Conservation (phyloP, 805 yeast species). For the Metschnikowia picachoensis region DNA sequence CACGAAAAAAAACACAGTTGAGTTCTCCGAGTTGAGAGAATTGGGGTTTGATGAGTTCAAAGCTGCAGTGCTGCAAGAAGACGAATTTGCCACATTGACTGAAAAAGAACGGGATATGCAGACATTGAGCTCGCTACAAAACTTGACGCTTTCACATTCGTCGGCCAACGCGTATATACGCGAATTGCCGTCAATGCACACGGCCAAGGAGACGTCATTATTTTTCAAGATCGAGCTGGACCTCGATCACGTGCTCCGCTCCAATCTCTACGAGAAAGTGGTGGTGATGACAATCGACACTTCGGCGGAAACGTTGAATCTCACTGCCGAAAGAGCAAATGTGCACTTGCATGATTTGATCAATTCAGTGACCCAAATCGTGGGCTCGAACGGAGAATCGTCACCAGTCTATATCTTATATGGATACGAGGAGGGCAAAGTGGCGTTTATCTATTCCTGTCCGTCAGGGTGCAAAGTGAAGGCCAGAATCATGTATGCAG, state of each 20-base stretch:
- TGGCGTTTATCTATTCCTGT: constrained; percentile 75
- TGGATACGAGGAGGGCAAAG: constrained; percentile 34
- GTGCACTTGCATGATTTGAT: constrained; percentile 23
- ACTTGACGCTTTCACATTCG: constrained; percentile 24
- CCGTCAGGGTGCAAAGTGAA: constrained; percentile 88
- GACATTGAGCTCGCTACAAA: constrained; percentile 37
- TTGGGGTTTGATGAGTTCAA: constrained; percentile 47
- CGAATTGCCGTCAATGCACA: constrained; percentile 36
- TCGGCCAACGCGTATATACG: constrained; percentile 11
- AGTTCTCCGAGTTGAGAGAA: constrained; percentile 58
- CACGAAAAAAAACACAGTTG: constrained; percentile 33
- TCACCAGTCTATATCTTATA: constrained; percentile 59
- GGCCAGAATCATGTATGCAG: constrained; percentile 90
- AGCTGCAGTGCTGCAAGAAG: constrained; percentile 11
- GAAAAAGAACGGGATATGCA: constrained; percentile 53
- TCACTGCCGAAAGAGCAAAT: constrained; percentile 18
- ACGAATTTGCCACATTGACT: constrained; percentile 47
- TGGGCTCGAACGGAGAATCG: constrained; percentile 23
- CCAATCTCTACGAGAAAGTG: constrained; percentile 25
- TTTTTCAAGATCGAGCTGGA: constrained; percentile 17
- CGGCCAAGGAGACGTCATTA: constrained; percentile 7
- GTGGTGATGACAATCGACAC: constrained; percentile 51
- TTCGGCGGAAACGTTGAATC: constrained; percentile 38
- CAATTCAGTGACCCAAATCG: constrained; percentile 18
- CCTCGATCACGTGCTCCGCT: constrained; percentile 21